Evolutionary conservation across 371 early-diverging fungal species (phyloP).

Genomic region (Synchytrium microbalum): DNA sequence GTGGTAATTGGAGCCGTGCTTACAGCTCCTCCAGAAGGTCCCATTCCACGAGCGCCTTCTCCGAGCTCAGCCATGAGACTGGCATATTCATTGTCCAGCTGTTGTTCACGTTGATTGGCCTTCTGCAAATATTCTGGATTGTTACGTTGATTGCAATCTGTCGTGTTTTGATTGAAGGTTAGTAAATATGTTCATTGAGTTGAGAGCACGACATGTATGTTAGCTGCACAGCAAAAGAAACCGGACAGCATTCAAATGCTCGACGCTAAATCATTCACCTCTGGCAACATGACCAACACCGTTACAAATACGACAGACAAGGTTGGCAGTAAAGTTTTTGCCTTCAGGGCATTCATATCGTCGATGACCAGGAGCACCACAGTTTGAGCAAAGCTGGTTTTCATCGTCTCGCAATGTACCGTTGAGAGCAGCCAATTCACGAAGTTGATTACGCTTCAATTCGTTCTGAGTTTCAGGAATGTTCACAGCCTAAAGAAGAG

Average conservation of each 20-base stretch:
- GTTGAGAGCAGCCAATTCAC: constrained; percentile 90
- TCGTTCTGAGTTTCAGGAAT: constrained; percentile 93
- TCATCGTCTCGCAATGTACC: constrained; percentile 94
- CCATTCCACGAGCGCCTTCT: constrained; percentile 1
- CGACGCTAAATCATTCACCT: no score
- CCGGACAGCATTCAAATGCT: not conserved
- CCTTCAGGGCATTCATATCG: constrained; percentile 87
- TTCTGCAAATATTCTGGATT: constrained; percentile 62
- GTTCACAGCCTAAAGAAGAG: constrained; percentile 74
- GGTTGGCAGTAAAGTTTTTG: constrained; percentile 72
- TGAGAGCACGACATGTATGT: not conserved
- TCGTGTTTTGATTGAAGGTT: no score
- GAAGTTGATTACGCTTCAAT: constrained; percentile 84
- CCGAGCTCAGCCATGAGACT: constrained; percentile 76
- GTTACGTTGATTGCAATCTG: constrained; percentile 56
- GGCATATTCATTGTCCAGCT: constrained; percentile 80
- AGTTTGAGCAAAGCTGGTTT: constrained; percentile 86
- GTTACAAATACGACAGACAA: constrained; percentile 85
- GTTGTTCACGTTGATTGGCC: constrained; percentile 67
- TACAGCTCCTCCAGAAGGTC: not conserved
- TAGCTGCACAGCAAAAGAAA: not conserved
- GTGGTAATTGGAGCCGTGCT: no score
- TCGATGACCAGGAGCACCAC: constrained; percentile 84
- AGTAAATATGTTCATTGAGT: not conserved
- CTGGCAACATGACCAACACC: constrained; percentile 84